Conservation (phyloP, 1,284 basidiomycete genomes). For the Papiliotrema terrestris region DNA sequence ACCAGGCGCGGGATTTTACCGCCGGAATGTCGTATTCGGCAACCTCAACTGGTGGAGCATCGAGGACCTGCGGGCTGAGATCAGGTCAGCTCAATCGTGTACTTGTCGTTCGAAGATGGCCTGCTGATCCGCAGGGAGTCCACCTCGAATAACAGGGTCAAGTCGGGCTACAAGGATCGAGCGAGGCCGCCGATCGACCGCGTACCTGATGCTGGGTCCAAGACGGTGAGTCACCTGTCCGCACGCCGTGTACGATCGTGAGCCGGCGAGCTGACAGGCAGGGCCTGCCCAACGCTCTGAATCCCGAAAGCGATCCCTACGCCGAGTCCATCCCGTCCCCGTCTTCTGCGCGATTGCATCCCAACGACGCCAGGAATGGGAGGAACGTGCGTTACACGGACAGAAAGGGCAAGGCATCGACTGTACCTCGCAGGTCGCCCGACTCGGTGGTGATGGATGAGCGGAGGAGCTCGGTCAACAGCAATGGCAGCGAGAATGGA, state of each 20-base stretch:
- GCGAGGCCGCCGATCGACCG: conserved; percentile 33
- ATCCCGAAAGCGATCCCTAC: conserved; percentile 15
- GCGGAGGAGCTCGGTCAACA: background rate
- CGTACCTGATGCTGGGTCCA: conserved; percentile 41
- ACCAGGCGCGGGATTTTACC: conserved; percentile 38
- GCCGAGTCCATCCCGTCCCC: conserved; percentile 1
- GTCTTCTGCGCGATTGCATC: background rate
- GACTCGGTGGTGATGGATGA: background rate
- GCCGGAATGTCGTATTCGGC: conserved; percentile 44
- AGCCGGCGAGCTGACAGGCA: conserved; percentile 6
- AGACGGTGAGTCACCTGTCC: conserved; percentile 17
- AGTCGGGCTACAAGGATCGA: conserved; percentile 41
- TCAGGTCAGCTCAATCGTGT: conserved; percentile 25
- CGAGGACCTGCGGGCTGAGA: conserved; percentile 48
- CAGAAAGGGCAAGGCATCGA: background rate
- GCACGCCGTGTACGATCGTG: background rate
- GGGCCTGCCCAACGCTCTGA: conserved; percentile 35
- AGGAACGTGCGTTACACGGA: background rate
- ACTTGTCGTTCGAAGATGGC: background rate
- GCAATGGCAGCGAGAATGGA: conserved; percentile 2
- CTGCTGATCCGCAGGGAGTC: conserved; percentile 29
- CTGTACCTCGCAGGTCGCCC: background rate
- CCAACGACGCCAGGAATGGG: background rate
- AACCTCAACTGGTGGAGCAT: conserved; percentile 44
- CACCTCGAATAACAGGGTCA: conserved; percentile 46